phyloP scores from a whole-genome alignment of 2,329 filamentous ascomycete genomes.

The Macroventuria anomochaeta region DNA sequence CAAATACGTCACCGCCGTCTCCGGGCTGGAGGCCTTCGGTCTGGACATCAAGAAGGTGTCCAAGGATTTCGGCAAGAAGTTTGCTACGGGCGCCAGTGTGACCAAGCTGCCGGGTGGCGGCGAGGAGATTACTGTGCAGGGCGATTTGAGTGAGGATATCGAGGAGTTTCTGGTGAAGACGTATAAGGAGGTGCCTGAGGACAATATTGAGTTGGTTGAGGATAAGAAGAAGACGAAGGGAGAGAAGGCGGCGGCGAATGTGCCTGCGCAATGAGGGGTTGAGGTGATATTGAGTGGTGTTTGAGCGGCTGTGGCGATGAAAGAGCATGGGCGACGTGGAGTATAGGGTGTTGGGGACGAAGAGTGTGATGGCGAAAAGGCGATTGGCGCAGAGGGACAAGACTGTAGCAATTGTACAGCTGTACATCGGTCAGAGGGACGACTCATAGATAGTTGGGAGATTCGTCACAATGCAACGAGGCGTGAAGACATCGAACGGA shows the following conservation, averaged over 20 bases:
- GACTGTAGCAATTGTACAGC: not conserved
- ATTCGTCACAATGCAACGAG: not conserved
- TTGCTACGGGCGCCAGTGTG: slow-evolving; percentile 90
- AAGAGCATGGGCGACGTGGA: not conserved
- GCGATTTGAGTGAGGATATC: slow-evolving; percentile 94
- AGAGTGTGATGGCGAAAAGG: too few relatives aligned
- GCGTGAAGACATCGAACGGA: not conserved
- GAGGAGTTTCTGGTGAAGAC: slow-evolving; percentile 88
- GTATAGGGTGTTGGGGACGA: too few relatives aligned
- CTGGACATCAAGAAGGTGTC: slow-evolving; percentile 93
- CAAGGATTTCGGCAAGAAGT: slow-evolving; percentile 98
- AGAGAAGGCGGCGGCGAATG: slow-evolving; percentile 17
- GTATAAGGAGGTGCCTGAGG: slow-evolving; percentile 88
- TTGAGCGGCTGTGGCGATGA: not conserved
- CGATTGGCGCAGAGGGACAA: not conserved
- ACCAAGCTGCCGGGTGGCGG: slow-evolving; percentile 85
- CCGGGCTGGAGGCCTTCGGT: slow-evolving; percentile 86
- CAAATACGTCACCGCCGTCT: slow-evolving; percentile 94
- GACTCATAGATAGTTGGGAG: not conserved
- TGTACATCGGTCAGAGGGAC: not conserved
- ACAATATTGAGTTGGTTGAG: slow-evolving; percentile 93
- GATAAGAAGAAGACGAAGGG: slow-evolving; percentile 88
- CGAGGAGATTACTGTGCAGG: slow-evolving; percentile 97
- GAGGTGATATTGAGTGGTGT: not conserved
- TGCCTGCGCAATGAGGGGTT: slow-evolving; percentile 13